These are phyloP conservation scores for Pleurotus giganteus DNA, from an alignment of 768 basidiomycete genomes.

Conservation along the genomic window DNA sequence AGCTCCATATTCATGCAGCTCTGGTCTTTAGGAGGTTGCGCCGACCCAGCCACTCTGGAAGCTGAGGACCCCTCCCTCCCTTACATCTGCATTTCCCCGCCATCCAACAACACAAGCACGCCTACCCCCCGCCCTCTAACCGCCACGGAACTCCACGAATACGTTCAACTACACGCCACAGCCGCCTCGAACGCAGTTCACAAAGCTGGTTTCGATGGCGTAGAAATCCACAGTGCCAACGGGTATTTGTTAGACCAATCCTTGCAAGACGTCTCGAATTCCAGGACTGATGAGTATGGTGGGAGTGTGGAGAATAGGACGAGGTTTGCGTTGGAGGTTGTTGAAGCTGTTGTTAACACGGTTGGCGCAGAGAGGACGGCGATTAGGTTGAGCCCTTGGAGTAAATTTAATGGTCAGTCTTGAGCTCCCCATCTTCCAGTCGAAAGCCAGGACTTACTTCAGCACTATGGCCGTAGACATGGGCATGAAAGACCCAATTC, in stretches of 20 bases:
- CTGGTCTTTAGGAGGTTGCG: conserved; percentile 41
- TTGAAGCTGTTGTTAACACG: conserved; percentile 38
- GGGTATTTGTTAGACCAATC: conserved; percentile 48
- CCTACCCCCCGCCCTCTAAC: conserved; percentile 33
- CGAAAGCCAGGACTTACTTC: not conserved
- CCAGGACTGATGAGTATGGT: conserved; percentile 55
- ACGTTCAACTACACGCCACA: conserved; percentile 36
- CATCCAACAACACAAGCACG: not conserved
- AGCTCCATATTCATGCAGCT: conserved; percentile 45
- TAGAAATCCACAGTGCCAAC: conserved; percentile 25
- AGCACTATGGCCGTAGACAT: not conserved
- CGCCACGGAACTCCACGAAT: conserved; percentile 36
- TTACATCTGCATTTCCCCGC: conserved; percentile 17
- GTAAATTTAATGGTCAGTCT: conserved; percentile 25
- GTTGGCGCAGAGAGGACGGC: conserved; percentile 43
- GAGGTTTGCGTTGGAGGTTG: conserved; percentile 47
- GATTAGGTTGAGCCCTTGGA: conserved; percentile 44
- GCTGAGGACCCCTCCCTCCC: conserved; percentile 17
- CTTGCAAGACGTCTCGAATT: conserved; percentile 39
- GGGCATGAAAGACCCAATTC: not conserved
- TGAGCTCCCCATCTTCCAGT: not conserved
- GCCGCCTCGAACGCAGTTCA: conserved; percentile 43
- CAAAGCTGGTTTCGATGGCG: conserved; percentile 56
- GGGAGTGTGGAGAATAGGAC: conserved; percentile 50
- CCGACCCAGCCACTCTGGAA: conserved; percentile 17